Evolutionary conservation across 2,329 filamentous ascomycete species (phyloP).

Genomic region (Cladophialophora immunda): DNA sequence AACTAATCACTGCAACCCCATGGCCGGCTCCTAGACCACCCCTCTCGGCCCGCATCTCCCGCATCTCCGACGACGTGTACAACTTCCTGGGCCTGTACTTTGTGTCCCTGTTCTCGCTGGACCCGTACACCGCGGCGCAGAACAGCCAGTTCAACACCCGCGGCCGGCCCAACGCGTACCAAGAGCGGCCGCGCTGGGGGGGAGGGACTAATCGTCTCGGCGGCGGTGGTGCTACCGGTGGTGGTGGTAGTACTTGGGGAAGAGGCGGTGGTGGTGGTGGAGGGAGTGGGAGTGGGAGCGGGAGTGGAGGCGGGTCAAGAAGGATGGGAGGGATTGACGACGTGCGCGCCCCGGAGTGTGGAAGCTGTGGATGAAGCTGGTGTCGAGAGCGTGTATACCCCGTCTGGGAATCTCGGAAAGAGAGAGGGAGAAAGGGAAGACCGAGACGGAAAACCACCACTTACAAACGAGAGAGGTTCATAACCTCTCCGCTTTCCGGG

Average conservation of each 20-base stretch:
- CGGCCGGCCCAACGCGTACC: slow-evolving; percentile 43
- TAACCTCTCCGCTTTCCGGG: too few relatives aligned
- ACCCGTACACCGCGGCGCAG: slow-evolving; percentile 56
- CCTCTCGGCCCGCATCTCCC: slow-evolving; percentile 52
- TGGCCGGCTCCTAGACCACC: too few relatives aligned
- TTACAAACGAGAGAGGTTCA: too few relatives aligned
- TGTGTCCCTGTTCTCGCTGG: slow-evolving; percentile 58
- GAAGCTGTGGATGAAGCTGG: slow-evolving; percentile 50
- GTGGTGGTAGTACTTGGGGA: slow-evolving; percentile 43
- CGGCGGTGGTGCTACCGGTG: slow-evolving; percentile 41
- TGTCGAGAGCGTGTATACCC: background rate
- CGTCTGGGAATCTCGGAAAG: background rate
- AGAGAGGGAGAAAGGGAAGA: background rate
- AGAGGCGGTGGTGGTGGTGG: slow-evolving; percentile 45
- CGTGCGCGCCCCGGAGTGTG: slow-evolving; percentile 58
- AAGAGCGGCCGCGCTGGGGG: slow-evolving; percentile 43
- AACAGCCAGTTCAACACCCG: slow-evolving; percentile 56
- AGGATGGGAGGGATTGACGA: slow-evolving; percentile 58
- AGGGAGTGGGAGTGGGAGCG: slow-evolving; percentile 43
- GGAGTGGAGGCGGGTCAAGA: slow-evolving; percentile 46
- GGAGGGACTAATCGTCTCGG: slow-evolving; percentile 30
- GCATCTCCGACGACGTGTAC: slow-evolving; percentile 54
- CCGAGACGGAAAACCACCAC: background rate
- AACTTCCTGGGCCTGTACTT: slow-evolving; percentile 60
- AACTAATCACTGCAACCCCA: too few relatives aligned